phyloP scores from a whole-genome alignment of 148 eudicot genomes.

The Fagopyrum tataricum region DNA sequence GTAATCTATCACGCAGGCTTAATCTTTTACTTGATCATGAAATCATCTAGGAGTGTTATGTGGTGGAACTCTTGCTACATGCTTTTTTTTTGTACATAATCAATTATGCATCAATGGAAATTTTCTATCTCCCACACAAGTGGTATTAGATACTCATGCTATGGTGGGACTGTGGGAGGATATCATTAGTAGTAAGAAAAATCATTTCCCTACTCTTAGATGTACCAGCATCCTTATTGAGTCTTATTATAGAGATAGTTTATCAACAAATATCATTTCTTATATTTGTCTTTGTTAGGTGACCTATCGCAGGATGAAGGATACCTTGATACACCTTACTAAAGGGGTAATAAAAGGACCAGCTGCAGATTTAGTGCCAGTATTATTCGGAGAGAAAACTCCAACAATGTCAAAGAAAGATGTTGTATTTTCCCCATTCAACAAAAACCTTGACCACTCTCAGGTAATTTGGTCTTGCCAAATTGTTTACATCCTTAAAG shows the following conservation, averaged over 20 bases:
- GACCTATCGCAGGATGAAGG: slow-evolving; percentile 93
- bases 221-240: not conserved
- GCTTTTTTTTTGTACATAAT: not conserved
- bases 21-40: not conserved
- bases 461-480: slow-evolving; percentile 43
- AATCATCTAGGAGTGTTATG: not conserved
- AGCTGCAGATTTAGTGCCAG: slow-evolving; percentile 86
- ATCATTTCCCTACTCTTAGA: not conserved
- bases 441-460: slow-evolving; percentile 81
- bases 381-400: slow-evolving; percentile 79
- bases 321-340: slow-evolving; percentile 75
- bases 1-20: not conserved
- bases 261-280: not conserved
- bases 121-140: not conserved
- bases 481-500: not conserved
- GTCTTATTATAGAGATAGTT: not conserved
- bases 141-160: not conserved
- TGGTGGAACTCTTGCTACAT: not conserved
- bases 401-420: slow-evolving; percentile 67
- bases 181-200: not conserved
- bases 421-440: slow-evolving; percentile 53
- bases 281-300: slow-evolving; percentile 43
- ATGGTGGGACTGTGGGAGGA: not conserved
- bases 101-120: not conserved
- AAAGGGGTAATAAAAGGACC: slow-evolving; percentile 87